Conservation (phyloP, 202 grass and related monocot species). For the Dendrocalamus latiflorus region DNA sequence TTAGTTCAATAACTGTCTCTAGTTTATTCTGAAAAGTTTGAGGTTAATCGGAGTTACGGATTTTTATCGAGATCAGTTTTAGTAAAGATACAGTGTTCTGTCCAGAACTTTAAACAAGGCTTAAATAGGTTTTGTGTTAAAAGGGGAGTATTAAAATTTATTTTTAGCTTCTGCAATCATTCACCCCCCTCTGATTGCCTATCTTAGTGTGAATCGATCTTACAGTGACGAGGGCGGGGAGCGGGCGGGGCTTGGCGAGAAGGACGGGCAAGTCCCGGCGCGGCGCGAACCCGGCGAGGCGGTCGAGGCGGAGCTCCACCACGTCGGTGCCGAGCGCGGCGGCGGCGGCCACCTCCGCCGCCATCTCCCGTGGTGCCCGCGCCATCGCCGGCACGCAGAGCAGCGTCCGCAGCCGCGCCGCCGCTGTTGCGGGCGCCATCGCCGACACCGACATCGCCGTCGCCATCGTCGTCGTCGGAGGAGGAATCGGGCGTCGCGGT, state of each 20-base stretch:
- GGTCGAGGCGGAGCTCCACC: constrained; percentile 76
- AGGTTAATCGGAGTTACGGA: too few species aligned
- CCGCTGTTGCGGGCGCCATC: too few species aligned
- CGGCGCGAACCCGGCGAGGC: constrained; percentile 55
- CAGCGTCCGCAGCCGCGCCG: constrained; percentile 43
- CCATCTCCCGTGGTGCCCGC: constrained; percentile 71
- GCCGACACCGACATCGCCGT: constrained; percentile 33
- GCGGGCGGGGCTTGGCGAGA: constrained; percentile 55
- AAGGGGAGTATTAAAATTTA: too few species aligned
- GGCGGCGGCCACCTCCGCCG: constrained; percentile 52
- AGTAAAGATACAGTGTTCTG: too few species aligned
- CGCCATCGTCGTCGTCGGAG: background rate
- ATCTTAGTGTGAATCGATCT: too few species aligned
- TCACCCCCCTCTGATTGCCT: too few species aligned
- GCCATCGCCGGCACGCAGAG: constrained; percentile 74
- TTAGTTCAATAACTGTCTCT: too few species aligned
- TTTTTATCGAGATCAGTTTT: too few species aligned
- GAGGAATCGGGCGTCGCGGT: background rate
- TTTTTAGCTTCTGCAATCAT: too few species aligned
- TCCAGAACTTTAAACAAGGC: too few species aligned
- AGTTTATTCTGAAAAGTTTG: too few species aligned
- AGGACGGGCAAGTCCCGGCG: constrained; percentile 62
- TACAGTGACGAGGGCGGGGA: constrained; percentile 89
- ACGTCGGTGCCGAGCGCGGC: constrained; percentile 69
- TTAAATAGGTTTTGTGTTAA: too few species aligned